These are phyloP conservation scores for Tetrahymena malaccensis DNA, from an alignment of 73 alveolate species.

Conservation along the genomic window DNA sequence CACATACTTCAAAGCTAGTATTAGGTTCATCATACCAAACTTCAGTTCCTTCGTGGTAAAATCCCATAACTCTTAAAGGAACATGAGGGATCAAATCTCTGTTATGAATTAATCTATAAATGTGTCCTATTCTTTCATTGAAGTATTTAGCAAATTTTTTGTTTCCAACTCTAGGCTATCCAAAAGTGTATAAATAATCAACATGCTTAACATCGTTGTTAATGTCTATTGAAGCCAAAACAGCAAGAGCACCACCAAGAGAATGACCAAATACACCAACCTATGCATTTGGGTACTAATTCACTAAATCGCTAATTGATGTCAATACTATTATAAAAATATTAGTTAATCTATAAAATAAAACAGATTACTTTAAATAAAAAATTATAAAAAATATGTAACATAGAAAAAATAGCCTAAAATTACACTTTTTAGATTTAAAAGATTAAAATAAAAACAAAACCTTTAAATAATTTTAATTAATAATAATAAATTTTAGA, in stretches of 20 bases:
- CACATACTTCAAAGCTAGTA: constrained; percentile 2
- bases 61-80: constrained; percentile 11
- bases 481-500: too few species aligned
- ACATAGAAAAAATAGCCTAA: not conserved
- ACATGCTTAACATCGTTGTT: constrained; percentile 2
- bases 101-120: constrained; percentile 29
- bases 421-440: not conserved
- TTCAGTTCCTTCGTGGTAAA: constrained; percentile 17
- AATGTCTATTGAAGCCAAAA: constrained; percentile 9
- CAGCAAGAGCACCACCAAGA: constrained; percentile 46
- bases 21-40: constrained; percentile 25
- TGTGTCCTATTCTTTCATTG: constrained; percentile 3
- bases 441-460: too few species aligned
- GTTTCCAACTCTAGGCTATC: constrained; percentile 33
- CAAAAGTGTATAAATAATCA: constrained; percentile 25
- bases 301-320: not conserved
- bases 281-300: constrained; percentile 11
- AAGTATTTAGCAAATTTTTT: constrained; percentile 13
- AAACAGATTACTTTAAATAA: not conserved
- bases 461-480: too few species aligned
- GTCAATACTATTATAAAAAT: not conserved
- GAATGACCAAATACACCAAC: constrained; percentile 34
- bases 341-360: not conserved
- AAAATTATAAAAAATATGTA: not conserved
- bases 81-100: constrained; percentile 26